phyloP scores from a whole-genome alignment of 2,329 filamentous ascomycete genomes.

The Plectosphaerella cucumerina region DNA sequence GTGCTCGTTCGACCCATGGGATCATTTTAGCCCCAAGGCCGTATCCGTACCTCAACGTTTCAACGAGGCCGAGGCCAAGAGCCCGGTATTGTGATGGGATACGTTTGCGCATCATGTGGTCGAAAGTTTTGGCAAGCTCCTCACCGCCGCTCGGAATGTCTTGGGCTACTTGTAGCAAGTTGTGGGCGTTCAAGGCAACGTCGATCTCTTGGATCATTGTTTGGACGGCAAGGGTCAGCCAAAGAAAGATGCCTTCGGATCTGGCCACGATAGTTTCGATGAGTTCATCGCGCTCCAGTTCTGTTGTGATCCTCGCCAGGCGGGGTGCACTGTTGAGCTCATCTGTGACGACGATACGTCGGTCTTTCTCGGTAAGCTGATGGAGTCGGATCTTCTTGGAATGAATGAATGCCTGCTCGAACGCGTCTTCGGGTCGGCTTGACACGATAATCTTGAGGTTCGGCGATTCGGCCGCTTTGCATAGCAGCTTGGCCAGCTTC shows the following conservation, averaged over 20 bases:
- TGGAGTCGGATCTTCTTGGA: not conserved
- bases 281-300: not conserved
- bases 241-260: not conserved
- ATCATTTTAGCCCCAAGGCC: not conserved
- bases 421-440: not conserved
- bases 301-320: not conserved
- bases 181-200: not conserved
- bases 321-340: not conserved
- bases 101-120: not conserved
- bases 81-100: not conserved
- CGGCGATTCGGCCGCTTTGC: not conserved
- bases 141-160: not conserved
- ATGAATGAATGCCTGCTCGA: not conserved
- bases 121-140: not conserved
- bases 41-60: not conserved
- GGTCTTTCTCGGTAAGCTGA: not conserved
- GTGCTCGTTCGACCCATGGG: not conserved
- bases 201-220: not conserved
- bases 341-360: not conserved
- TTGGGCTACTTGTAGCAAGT: not conserved
- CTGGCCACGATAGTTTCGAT: not conserved
- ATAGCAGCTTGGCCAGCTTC: not conserved
- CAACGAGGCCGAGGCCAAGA: not conserved
- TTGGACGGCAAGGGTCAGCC: not conserved
- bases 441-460: not conserved